phyloP scores from a whole-genome alignment of 1,139 yeast species.

The Blastobotrys apis region DNA sequence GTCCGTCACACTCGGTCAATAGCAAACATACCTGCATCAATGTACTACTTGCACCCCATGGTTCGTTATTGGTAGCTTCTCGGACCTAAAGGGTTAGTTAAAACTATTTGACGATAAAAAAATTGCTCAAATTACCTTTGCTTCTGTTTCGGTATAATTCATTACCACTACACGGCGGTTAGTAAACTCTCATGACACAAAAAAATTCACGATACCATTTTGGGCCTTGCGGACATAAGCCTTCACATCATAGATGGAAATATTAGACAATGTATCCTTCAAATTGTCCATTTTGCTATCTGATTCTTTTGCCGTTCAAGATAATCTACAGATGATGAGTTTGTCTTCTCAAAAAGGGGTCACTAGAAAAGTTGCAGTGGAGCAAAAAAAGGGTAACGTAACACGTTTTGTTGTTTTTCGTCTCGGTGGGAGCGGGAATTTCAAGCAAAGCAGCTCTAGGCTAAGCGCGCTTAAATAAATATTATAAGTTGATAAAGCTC shows the following conservation, averaged over 20 bases:
- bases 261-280: constrained; percentile 71
- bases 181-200: neutral
- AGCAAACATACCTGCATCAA: constrained; percentile 53
- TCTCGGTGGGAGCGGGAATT: too few relatives aligned
- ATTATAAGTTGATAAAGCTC: too few relatives aligned
- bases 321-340: too few relatives aligned
- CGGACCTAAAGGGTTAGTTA: constrained; percentile 38
- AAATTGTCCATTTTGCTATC: constrained; percentile 62
- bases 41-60: constrained; percentile 97
- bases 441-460: too few relatives aligned
- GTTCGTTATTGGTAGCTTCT: constrained; percentile 97
- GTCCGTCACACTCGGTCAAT: neutral
- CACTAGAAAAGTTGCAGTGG: too few relatives aligned
- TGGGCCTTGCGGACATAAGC: constrained; percentile 97
- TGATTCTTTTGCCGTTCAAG: too few relatives aligned
- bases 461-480: too few relatives aligned
- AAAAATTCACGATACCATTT: constrained; percentile 58
- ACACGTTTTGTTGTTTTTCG: too few relatives aligned
- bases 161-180: constrained; percentile 52
- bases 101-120: too few relatives aligned
- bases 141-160: constrained; percentile 93
- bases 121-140: constrained; percentile 68
- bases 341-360: too few relatives aligned
- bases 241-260: constrained; percentile 90
- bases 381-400: too few relatives aligned